Conservation (phyloP, 352 stramenopile genomes). For the Globisporangium barbulae region DNA sequence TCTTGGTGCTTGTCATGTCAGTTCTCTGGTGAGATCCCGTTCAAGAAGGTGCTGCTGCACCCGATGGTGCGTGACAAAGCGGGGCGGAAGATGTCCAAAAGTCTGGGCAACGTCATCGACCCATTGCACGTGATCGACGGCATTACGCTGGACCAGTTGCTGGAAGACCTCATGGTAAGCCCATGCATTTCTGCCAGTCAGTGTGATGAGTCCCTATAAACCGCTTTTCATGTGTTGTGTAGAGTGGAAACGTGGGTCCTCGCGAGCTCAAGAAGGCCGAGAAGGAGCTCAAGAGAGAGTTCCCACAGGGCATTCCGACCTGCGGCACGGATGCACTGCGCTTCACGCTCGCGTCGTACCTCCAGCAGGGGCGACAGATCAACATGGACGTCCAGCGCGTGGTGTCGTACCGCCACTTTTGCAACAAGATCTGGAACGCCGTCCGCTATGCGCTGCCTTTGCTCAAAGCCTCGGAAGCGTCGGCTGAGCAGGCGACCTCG, state of each 20-base stretch:
- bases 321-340: slow-evolving; percentile 98
- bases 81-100: slow-evolving; percentile 99
- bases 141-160: slow-evolving; percentile 91
- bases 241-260: slow-evolving; percentile 58
- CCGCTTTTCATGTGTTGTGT: neutral
- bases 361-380: slow-evolving; percentile 85
- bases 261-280: slow-evolving; percentile 96
- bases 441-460: slow-evolving; percentile 73
- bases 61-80: slow-evolving; percentile 99
- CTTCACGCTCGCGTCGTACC: slow-evolving; percentile 96
- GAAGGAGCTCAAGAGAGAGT: slow-evolving; percentile 95
- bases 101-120: slow-evolving; percentile 99
- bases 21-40: slow-evolving; percentile 95
- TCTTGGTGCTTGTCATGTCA: slow-evolving; percentile 18
- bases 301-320: slow-evolving; percentile 97
- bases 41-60: slow-evolving; percentile 98
- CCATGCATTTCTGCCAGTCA: neutral
- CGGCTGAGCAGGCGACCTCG: neutral
- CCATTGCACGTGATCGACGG: slow-evolving; percentile 98
- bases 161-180: slow-evolving; percentile 87
- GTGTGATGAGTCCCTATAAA: neutral
- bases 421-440: slow-evolving; percentile 90
- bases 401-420: slow-evolving; percentile 83
- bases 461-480: slow-evolving; percentile 25
- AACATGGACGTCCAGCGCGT: slow-evolving; percentile 88